Evolutionary conservation across 345 rosid genomes (phyloP).

Genomic region (Camelina hispida): DNA sequence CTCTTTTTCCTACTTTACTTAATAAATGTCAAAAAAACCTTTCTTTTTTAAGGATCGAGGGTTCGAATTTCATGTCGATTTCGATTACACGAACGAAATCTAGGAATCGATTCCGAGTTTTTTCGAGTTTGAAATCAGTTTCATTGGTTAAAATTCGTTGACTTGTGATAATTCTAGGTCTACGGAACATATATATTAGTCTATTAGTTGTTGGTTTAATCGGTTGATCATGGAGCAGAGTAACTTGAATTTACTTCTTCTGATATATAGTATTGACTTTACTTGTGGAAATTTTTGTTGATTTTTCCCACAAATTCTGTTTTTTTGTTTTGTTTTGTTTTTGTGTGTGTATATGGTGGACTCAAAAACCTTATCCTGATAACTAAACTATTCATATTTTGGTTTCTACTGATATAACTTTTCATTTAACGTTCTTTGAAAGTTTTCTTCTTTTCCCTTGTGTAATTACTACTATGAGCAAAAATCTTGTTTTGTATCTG

Average conservation of each 20-base stretch:
- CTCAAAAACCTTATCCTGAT: conserved; percentile 24
- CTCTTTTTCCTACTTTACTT: conserved; percentile 14
- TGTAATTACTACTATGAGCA: background rate
- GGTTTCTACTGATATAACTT: background rate
- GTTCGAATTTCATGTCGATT: conserved; percentile 10
- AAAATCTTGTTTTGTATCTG: background rate
- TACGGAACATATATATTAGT: conserved; percentile 5
- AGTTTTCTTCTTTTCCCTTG: background rate
- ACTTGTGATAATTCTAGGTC: conserved; percentile 39
- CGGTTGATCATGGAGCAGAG: background rate
- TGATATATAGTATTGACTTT: background rate
- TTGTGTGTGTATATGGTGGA: background rate
- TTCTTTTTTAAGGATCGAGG: background rate
- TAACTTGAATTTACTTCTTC: background rate
- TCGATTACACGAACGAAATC: background rate
- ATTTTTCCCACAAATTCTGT: conserved; percentile 13
- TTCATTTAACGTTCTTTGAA: background rate
- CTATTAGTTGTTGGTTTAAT: background rate
- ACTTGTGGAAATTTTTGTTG: background rate
- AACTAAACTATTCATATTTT: background rate
- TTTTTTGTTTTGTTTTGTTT: background rate
- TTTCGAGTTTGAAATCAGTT: background rate
- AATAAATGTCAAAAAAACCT: background rate
- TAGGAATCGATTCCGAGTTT: background rate
- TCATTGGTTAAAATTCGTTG: conserved; percentile 20